These are phyloP conservation scores for Wallacemonas sp. DNA, from an alignment of 208 protist species.

Conservation along the genomic window DNA sequence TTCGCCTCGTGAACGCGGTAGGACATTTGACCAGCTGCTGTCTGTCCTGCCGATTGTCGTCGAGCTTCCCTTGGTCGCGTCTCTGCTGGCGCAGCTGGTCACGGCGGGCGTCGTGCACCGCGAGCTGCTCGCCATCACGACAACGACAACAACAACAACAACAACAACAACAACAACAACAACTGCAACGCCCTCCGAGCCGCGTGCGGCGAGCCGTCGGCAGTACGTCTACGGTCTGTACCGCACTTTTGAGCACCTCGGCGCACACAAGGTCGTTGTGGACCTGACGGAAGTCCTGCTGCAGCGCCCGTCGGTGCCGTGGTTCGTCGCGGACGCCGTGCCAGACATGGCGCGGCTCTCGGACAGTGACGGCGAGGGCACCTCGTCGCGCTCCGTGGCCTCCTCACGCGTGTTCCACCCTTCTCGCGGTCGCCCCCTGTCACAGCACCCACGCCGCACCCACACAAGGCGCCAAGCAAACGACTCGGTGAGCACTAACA, in stretches of 20 bases:
- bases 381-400: background rate
- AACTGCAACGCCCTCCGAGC: background rate
- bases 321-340: conserved; percentile 20
- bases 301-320: conserved; percentile 26
- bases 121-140: no score
- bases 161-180: background rate
- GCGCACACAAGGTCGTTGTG: conserved; percentile 41
- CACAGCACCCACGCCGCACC: no score
- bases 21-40: conserved; percentile 55
- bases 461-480: background rate
- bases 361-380: background rate
- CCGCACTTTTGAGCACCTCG: conserved; percentile 31
- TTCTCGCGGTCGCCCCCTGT: no score
- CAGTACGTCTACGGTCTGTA: conserved; percentile 46
- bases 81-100: conserved; percentile 56
- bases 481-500: no score
- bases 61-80: conserved; percentile 51
- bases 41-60: conserved; percentile 38
- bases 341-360: background rate
- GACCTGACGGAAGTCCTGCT: conserved; percentile 42
- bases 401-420: background rate
- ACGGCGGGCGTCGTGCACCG: conserved; percentile 52
- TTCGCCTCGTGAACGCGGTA: background rate
- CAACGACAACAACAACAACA: background rate
- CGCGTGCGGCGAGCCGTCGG: conserved; percentile 1